Base-by-base conservation (phyloP, 768 basidiomycete species). In the Coprinopsis strossmayeri region DNA sequence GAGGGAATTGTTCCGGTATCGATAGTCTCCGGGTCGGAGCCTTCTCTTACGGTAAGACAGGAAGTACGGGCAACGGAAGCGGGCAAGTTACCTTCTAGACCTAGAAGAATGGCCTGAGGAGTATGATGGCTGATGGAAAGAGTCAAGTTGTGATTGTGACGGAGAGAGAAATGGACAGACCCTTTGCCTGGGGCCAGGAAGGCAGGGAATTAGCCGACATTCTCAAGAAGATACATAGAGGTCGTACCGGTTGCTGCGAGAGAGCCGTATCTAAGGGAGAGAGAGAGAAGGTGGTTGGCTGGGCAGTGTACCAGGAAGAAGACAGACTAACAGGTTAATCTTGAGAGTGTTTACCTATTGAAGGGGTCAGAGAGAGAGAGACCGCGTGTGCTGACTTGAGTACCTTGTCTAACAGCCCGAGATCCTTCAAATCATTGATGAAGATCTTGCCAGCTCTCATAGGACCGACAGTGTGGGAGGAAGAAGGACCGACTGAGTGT, bases 361-460 rank as follows among this genome's bases (percentile, higher is more conserved):
- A 53, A 28, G 42, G 46, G 15, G 20, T 43, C 39, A 48, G 41
- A 21, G 38, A 43, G 40, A 49, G 10, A 45, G 26, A 17, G 2
- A 26, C 5, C 17, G 17, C 15, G 32, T 13, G 39, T 5, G 43
- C 49, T 53, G 17, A 48, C 34, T 25, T n/a, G 18, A 45, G 49
- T 55, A 79, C 87, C 72, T 87, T 81, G 37, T 86, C 77, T 34
- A 95, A 66, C 44, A 95, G 56, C 20, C 69, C 69, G 20, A 91
- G 62, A 42, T 87, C 81, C 48, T 77, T 66, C 21, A 92, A 69
- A 63, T 91, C 87, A 37, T 73, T 69, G 53, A 91, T 82, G 62
- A 94, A 94, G 55, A 94, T 95, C 50, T 81, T 90, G 7, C 84
- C 89, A 13, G 91, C 92, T 3, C 93, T 79, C 92, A 95, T 94